phyloP scores from a whole-genome alignment of 2,329 filamentous ascomycete genomes.

The Chaetomiaceae sp. region DNA sequence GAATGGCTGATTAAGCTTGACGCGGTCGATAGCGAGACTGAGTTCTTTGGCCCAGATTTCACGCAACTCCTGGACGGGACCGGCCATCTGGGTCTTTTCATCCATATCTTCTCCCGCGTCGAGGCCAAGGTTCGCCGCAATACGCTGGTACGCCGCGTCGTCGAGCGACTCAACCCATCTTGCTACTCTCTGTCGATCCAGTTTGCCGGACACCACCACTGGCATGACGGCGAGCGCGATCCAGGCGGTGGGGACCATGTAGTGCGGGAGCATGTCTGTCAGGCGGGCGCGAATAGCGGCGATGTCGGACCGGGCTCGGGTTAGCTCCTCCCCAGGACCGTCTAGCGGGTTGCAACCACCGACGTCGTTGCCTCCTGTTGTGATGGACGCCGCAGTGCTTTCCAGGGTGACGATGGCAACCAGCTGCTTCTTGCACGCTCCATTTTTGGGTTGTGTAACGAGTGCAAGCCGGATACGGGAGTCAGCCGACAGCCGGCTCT shows the following conservation, averaged over 20 bases:
- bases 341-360: slow-evolving; percentile 6
- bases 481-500: slow-evolving; percentile 18
- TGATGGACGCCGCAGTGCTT: background rate
- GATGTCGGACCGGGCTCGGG: slow-evolving; percentile 12
- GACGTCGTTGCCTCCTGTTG: background rate
- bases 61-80: slow-evolving; percentile 12
- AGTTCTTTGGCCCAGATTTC: slow-evolving; percentile 22
- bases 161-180: slow-evolving; percentile 18
- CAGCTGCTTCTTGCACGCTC: slow-evolving; percentile 17
- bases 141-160: slow-evolving; percentile 13
- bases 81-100: slow-evolving; percentile 10
- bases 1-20: slow-evolving; percentile 18
- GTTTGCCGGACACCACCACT: slow-evolving; percentile 19
- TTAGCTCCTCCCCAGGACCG: slow-evolving; percentile 10
- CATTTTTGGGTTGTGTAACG: slow-evolving; percentile 20
- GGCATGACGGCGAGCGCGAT: slow-evolving; percentile 21
- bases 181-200: slow-evolving; percentile 16
- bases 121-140: slow-evolving; percentile 13
- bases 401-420: slow-evolving; percentile 17
- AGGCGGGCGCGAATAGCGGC: slow-evolving; percentile 13
- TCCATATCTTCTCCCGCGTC: slow-evolving; percentile 1
- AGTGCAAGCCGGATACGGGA: slow-evolving; percentile 12
- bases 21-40: slow-evolving; percentile 14
- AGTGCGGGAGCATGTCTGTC: slow-evolving; percentile 17
- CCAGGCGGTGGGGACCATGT: slow-evolving; percentile 23